These are phyloP conservation scores for Rhodotorula paludigena DNA, from an alignment of 768 basidiomycete species.

Conservation along the genomic window DNA sequence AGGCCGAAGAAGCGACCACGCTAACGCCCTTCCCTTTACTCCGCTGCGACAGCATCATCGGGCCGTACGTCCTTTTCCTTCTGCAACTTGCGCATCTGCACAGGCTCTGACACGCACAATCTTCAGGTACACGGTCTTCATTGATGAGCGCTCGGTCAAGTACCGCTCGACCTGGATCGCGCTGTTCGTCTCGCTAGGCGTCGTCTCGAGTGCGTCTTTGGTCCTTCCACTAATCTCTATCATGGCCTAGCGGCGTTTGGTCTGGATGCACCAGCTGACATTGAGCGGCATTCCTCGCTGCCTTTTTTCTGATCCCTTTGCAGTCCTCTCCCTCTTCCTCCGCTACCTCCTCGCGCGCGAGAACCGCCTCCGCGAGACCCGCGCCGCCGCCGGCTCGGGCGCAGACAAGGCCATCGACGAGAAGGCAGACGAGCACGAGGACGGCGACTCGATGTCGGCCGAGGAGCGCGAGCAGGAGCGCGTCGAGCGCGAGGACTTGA, in stretches of 20 bases:
- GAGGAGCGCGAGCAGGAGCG: slow-evolving; percentile 45
- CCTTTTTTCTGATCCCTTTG: neutral
- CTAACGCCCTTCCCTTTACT: neutral
- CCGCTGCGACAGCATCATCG: neutral
- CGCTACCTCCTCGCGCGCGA: slow-evolving; percentile 93
- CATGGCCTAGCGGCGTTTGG: too few species aligned
- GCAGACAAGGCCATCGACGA: neutral
- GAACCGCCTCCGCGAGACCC: slow-evolving; percentile 48
- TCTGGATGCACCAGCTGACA: too few species aligned
- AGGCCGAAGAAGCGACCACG: too few species aligned
- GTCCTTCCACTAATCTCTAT: neutral
- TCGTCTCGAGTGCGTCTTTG: slow-evolving; percentile 4
- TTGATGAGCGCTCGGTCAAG: slow-evolving; percentile 4
- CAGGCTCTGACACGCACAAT: neutral
- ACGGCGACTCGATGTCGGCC: neutral
- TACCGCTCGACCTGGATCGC: slow-evolving; percentile 34
- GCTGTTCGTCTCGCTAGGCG: slow-evolving; percentile 20
- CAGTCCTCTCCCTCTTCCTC: slow-evolving; percentile 59
- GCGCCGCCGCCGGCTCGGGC: neutral
- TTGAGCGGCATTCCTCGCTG: neutral
- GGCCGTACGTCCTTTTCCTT: slow-evolving; percentile 19
- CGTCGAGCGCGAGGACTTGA: slow-evolving; percentile 22
- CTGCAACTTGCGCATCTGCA: too few species aligned
- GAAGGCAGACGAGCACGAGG: neutral
- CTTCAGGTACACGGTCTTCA: slow-evolving; percentile 35